Evolutionary conservation across 768 basidiomycete genomes (phyloP), one percentile per base, ranked within the genome.

Genomic region (Heimioporus sp.): DNA sequence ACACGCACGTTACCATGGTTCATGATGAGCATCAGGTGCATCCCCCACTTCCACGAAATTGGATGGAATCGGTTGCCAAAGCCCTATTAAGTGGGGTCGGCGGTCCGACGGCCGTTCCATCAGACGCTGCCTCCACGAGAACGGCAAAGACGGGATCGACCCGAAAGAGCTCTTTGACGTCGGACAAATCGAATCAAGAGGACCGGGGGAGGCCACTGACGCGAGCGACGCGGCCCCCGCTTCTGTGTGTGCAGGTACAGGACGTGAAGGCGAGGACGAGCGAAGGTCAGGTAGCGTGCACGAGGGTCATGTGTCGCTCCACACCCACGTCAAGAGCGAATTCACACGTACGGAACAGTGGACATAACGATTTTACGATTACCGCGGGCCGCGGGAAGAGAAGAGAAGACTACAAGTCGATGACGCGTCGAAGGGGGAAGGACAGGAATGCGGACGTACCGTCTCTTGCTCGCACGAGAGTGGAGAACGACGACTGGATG

Each of bases 31-130:
- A 67, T 16, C 66, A 63, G 37, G 48, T 48, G 34, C 54, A 52
- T 43, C 82, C 83, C n/a, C 81, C 85, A 5, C 71, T 88, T 31
- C 86, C 87, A 4, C 65, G 74, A 9, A 80, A 80, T n/a, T 90
- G 87, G 87, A 69, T 89, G 20, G 83, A 86, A 62, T 79, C 74
- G 2, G 84, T 89, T n/a, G 76, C 85, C 10, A 80, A 77, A 49
- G 85, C 85, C 0, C 74, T 89, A 10, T 70, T 83, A n/a, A 76
- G 77, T 41, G 80, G 81, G 17, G 77, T 77, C 4, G 64, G 71
- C 34, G 79, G 73, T 5, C 45, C 61, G 71, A 53, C 49, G 0
- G 44, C 43, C 53, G 64, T 79, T 5, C 76, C 50, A 36, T 54
- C 61, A 51, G 54, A 59, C 48, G 43, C 65, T 39, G 65, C 59